Conservation (phyloP, 768 basidiomycete genomes). For the Leucosporidium scottii region DNA sequence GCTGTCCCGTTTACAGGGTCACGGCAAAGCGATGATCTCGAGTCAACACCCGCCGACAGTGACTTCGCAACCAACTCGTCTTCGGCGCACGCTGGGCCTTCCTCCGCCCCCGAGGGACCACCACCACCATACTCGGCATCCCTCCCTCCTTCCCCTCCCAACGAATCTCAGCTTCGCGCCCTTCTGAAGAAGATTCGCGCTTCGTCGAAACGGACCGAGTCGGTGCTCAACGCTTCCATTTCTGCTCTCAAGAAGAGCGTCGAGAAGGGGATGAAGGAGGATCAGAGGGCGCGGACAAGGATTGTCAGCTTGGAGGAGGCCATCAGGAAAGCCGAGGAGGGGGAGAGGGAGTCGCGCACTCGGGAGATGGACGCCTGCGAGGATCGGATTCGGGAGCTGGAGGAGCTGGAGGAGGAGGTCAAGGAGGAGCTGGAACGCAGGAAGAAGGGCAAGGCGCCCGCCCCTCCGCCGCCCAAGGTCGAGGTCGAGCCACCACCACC, state of each 20-base stretch:
- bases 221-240: slow-evolving; percentile 7
- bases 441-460: slow-evolving; percentile 13
- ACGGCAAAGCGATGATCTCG: background rate
- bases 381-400: slow-evolving; percentile 1
- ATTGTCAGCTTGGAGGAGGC: slow-evolving; percentile 27
- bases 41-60: background rate
- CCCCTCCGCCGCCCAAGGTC: background rate
- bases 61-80: slow-evolving; percentile 1
- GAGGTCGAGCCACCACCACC: background rate
- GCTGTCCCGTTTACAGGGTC: background rate
- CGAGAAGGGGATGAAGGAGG: slow-evolving; percentile 32
- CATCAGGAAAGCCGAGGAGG: slow-evolving; percentile 17
- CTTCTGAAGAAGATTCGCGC: slow-evolving; percentile 19
- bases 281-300: slow-evolving; percentile 29
- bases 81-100: background rate
- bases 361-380: slow-evolving; percentile 14
- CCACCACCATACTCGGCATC: slow-evolving; percentile 17
- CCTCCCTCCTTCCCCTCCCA: background rate
- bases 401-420: slow-evolving; percentile 4
- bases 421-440: slow-evolving; percentile 7
- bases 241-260: slow-evolving; percentile 15
- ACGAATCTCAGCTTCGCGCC: slow-evolving; percentile 14
- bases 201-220: slow-evolving; percentile 16
- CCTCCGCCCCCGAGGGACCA: slow-evolving; percentile 5
- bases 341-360: slow-evolving; percentile 1